Evolutionary conservation across 495 filamentous ascomycete genomes (phyloP).

Genomic region (Aspergillus asperescens): DNA sequence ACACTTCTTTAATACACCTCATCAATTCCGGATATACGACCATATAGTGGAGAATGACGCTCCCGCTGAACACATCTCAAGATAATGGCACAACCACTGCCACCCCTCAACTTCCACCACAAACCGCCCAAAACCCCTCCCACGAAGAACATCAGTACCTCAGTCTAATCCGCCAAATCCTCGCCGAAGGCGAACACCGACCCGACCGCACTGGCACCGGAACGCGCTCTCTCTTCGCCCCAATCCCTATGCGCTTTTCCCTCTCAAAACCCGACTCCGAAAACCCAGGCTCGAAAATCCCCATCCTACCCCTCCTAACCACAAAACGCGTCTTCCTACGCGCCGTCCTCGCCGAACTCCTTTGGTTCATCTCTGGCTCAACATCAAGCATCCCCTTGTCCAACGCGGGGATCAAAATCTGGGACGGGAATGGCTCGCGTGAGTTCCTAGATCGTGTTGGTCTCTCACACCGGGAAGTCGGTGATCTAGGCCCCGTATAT

Average conservation of each 20-base stretch:
- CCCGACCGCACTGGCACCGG: constrained; percentile 91
- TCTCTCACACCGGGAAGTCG: constrained; percentile 68
- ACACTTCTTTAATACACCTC: neutral
- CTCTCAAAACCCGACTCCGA: constrained; percentile 55
- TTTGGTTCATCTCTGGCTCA: constrained; percentile 87
- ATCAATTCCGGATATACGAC: neutral
- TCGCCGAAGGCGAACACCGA: constrained; percentile 69
- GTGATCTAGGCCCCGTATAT: constrained; percentile 93
- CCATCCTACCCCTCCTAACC: constrained; percentile 84
- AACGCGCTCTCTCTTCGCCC: constrained; percentile 83
- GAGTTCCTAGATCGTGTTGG: constrained; percentile 81
- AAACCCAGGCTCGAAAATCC: constrained; percentile 34
- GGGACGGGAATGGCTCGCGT: constrained; percentile 94
- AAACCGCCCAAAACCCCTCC: constrained; percentile 21
- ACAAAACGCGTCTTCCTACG: constrained; percentile 95
- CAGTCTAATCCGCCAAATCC: constrained; percentile 67
- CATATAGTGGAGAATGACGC: constrained; percentile 2
- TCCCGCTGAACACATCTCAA: constrained; percentile 20
- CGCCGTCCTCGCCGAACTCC: constrained; percentile 85
- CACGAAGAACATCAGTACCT: constrained; percentile 79
- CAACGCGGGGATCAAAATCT: constrained; percentile 83
- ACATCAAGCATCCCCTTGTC: constrained; percentile 74
- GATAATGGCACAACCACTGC: constrained; percentile 1
- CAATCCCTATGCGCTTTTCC: constrained; percentile 75
- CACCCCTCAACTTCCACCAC: constrained; percentile 15